These are phyloP conservation scores for Kentomonas sorsogonicus DNA, from an alignment of 208 protist species.

Conservation along the genomic window DNA sequence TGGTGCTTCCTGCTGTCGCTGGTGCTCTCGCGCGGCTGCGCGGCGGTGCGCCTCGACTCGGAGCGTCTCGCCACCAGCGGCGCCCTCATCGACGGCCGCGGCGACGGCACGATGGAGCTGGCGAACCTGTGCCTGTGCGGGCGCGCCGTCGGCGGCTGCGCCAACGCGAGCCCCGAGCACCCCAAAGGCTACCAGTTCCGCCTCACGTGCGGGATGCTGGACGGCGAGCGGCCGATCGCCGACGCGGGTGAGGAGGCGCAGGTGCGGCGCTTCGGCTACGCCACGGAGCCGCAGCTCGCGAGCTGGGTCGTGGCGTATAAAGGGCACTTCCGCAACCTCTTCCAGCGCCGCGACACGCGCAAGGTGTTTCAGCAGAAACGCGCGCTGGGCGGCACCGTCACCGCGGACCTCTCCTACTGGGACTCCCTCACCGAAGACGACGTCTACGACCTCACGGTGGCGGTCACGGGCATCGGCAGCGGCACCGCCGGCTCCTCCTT, in stretches of 20 bases:
- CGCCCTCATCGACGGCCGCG: constrained; percentile 20
- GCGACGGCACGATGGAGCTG: constrained; percentile 41
- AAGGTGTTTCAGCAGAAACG: constrained; percentile 48
- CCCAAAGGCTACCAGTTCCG: constrained; percentile 24
- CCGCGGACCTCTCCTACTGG: constrained; percentile 65
- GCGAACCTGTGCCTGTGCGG: constrained; percentile 44
- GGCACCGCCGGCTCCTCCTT: constrained; percentile 23
- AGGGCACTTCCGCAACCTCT: constrained; percentile 59
- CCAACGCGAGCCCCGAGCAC: constrained; percentile 24
- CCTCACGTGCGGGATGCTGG: constrained; percentile 29
- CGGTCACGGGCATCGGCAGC: constrained; percentile 15
- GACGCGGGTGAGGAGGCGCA: background rate
- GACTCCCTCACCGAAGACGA: constrained; percentile 52
- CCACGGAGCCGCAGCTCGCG: constrained; percentile 38
- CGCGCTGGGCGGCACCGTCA: constrained; percentile 29
- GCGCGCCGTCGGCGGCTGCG: constrained; percentile 19
- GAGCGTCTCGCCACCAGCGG: background rate
- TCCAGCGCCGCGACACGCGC: constrained; percentile 63
- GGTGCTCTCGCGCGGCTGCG: constrained; percentile 54
- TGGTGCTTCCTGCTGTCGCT: constrained; percentile 68
- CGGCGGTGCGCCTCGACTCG: constrained; percentile 30
- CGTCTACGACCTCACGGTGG: constrained; percentile 41
- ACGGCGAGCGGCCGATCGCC: constrained; percentile 11
- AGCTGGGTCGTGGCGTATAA: constrained; percentile 75
- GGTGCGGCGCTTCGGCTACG: constrained; percentile 18